These are phyloP conservation scores for Hypoxylon perforatum DNA, from an alignment of 495 filamentous ascomycete species.

Conservation along the genomic window DNA sequence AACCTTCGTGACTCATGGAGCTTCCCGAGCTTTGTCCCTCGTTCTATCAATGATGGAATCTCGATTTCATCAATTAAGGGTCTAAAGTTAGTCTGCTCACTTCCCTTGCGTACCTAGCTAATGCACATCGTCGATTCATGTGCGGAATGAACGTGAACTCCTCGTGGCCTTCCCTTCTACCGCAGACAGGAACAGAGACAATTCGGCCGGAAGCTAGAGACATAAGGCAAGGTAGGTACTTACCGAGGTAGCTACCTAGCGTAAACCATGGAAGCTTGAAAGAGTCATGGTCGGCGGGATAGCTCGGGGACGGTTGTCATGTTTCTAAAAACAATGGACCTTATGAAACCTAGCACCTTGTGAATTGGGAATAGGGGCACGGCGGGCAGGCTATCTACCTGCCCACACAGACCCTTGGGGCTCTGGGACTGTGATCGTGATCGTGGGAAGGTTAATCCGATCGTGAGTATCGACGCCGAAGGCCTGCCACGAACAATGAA, in stretches of 20 bases:
- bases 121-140: background rate
- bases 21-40: no score
- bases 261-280: no score
- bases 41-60: no score
- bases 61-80: background rate
- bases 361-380: background rate
- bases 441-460: background rate
- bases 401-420: no score
- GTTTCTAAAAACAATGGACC: slow-evolving; percentile 11
- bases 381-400: no score
- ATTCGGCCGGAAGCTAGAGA: background rate
- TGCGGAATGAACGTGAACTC: slow-evolving; percentile 7
- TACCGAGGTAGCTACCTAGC: no score
- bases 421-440: background rate
- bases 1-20: no score
- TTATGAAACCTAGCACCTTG: slow-evolving; percentile 4
- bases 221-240: no score
- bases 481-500: slow-evolving; percentile 5
- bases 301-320: background rate
- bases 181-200: slow-evolving; percentile 10
- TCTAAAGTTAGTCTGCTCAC: no score
- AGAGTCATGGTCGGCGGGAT: no score
- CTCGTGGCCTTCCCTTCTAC: background rate
- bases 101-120: no score
- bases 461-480: background rate